These are phyloP conservation scores for Claviceps arundinis DNA, from an alignment of 2,329 filamentous ascomycete species.

Conservation along the genomic window DNA sequence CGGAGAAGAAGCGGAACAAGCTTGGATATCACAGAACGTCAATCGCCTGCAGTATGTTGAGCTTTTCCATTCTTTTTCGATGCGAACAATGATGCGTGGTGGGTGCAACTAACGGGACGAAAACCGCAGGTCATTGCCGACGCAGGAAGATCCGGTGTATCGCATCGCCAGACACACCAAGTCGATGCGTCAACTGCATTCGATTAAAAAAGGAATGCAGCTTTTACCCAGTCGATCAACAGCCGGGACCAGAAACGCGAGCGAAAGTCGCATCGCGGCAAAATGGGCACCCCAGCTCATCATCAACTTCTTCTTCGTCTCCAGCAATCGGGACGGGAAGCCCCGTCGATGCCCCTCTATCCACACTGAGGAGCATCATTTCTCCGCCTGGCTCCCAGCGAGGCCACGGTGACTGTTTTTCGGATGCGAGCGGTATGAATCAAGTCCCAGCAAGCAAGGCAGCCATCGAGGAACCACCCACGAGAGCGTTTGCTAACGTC, in stretches of 20 bases:
- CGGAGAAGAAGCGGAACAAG: conserved; percentile 63
- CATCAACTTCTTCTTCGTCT: conserved; percentile 33
- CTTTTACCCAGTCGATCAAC: conserved; percentile 79
- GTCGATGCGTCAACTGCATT: conserved; percentile 84
- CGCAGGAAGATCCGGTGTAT: conserved; percentile 89
- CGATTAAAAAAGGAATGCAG: conserved; percentile 88
- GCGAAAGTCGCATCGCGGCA: conserved; percentile 28
- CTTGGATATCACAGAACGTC: conserved; percentile 91
- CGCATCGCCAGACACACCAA: conserved; percentile 59
- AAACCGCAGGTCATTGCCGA: conserved; percentile 64
- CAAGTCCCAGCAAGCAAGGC: background rate
- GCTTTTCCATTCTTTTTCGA: background rate
- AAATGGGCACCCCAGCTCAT: conserved; percentile 24
- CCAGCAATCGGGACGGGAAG: conserved; percentile 31
- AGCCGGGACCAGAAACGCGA: conserved; percentile 36
- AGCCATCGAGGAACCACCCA: background rate
- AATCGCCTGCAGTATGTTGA: conserved; percentile 79
- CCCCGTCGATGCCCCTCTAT: conserved; percentile 23
- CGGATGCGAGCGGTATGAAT: conserved; percentile 31
- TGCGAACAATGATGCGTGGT: background rate
- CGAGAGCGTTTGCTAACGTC: background rate
- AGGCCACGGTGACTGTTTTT: conserved; percentile 22
- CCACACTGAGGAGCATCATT: background rate
- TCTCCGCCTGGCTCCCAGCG: conserved; percentile 18
- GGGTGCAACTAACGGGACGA: background rate